These are phyloP conservation scores for Wallacemonas sp. DNA, from an alignment of 208 protist genomes.

Conservation along the genomic window DNA sequence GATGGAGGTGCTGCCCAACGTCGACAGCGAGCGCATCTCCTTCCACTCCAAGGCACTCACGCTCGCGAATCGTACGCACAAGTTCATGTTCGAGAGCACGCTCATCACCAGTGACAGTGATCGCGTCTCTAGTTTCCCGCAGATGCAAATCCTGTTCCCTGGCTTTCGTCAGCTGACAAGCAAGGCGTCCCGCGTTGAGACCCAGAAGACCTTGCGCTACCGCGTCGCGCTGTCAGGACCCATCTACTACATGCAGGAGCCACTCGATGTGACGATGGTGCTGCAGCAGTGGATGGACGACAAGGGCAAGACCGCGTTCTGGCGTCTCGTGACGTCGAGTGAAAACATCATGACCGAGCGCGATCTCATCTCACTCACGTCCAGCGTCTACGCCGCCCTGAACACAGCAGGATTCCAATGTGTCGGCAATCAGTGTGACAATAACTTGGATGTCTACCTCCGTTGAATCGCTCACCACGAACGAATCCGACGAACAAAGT, in stretches of 20 bases:
- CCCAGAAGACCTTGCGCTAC: constrained; percentile 28
- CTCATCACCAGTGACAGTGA: constrained; percentile 63
- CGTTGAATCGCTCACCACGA: too few relatives aligned
- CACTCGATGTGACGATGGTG: constrained; percentile 54
- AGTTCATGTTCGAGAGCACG: constrained; percentile 58
- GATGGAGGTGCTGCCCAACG: constrained; percentile 84
- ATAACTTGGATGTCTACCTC: constrained; percentile 34
- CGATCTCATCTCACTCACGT: constrained; percentile 37
- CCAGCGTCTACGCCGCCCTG: constrained; percentile 27
- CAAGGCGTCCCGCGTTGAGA: constrained; percentile 19
- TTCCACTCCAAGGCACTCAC: constrained; percentile 54
- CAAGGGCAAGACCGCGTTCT: constrained; percentile 35
- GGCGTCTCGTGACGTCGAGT: constrained; percentile 53
- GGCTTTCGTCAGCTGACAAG: constrained; percentile 57
- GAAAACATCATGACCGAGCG: constrained; percentile 51
- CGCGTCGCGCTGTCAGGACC: constrained; percentile 27
- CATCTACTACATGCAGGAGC: constrained; percentile 56
- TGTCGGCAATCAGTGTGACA: constrained; percentile 27
- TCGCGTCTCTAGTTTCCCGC: constrained; percentile 59
- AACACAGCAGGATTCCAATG: constrained; percentile 25
- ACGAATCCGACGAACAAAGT: too few relatives aligned
- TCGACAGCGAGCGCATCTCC: constrained; percentile 71
- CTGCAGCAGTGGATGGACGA: constrained; percentile 47
- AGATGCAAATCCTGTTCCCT: constrained; percentile 76
- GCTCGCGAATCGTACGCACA: constrained; percentile 27